These are phyloP conservation scores for Fusarium foetens DNA, from an alignment of 2,329 filamentous ascomycete species.

Conservation along the genomic window DNA sequence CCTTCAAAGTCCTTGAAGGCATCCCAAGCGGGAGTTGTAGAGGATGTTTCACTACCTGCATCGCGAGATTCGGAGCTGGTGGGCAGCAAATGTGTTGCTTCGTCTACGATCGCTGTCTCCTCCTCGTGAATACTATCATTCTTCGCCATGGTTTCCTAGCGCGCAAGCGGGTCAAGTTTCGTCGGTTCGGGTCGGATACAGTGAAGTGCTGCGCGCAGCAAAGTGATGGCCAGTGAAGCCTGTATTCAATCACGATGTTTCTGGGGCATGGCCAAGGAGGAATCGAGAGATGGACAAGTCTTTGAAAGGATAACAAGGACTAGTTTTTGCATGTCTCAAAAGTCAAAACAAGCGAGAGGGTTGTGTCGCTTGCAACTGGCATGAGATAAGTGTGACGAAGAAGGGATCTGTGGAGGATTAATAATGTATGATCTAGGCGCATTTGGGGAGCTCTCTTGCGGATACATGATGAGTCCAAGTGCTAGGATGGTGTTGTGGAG, in stretches of 20 bases:
- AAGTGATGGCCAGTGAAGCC: constrained; percentile 21
- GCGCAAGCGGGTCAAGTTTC: not conserved
- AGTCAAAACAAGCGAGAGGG: constrained; percentile 13
- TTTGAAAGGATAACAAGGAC: not conserved
- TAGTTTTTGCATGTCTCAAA: constrained; percentile 21
- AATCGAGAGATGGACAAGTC: constrained; percentile 1
- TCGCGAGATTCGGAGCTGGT: constrained; percentile 31
- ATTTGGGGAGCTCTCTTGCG: constrained; percentile 22
- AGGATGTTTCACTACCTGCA: constrained; percentile 22
- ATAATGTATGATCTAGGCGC: constrained; percentile 28
- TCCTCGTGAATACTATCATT: constrained; percentile 4
- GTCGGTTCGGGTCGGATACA: constrained; percentile 6
- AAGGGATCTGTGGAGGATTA: constrained; percentile 24
- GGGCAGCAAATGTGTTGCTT: constrained; percentile 54
- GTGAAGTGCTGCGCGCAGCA: constrained; percentile 12
- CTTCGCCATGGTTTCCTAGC: constrained; percentile 23
- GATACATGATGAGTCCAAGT: constrained; percentile 39
- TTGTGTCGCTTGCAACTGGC: constrained; percentile 18
- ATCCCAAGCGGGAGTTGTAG: constrained; percentile 53
- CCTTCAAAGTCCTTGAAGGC: constrained; percentile 67
- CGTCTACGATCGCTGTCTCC: constrained; percentile 35
- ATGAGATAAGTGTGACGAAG: constrained; percentile 42
- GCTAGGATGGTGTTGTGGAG: constrained; percentile 37
- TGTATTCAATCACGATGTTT: constrained; percentile 17
- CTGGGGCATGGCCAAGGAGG: constrained; percentile 27